Base-by-base conservation (phyloP, 202 grass and related monocot species). In the Zizania palustris region DNA sequence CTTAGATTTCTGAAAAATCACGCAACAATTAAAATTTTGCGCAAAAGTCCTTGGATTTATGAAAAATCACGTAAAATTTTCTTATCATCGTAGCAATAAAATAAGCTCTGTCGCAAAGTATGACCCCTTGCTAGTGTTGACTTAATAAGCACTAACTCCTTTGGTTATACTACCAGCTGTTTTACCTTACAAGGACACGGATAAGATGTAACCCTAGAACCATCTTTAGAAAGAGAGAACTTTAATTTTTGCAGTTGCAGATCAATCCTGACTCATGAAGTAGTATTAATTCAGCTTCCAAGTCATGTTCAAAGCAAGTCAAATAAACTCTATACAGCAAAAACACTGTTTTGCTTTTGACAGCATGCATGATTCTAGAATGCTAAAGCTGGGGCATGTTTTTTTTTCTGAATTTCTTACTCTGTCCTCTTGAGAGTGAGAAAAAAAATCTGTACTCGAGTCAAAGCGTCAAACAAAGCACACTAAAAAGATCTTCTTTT, bases 311-410 rank as follows among this genome's bases (percentile, higher is more conserved):
- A 72, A 53, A 59, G 33, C 64, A 64, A 20, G 73, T 66, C 46
- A 59, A 72, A 20, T 42, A 68, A 69, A 68, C 62, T 49, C 54
- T 46, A 60, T 12, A 60, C 42, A 63, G 45, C 39, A 77, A 11
- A 0, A 39, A 51, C 7, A 12, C 57, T 79, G 69, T 49, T 54
- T 65, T 45, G 38, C 56, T 88, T 69, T 73, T 56, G 75, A 43
- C 80, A 69, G 6, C 70, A 58, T 64, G 6, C 70, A 58, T 64
- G 39, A 59, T 71, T 79, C 69, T 50, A 73, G 60, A 60, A 50
- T 35, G 14, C 64, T 74, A 45, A 69, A 38, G 45, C 7, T 45
- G 22, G 83, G 64, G 21, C 66, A 82, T 37, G 20, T 42, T 51
- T 72, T 77, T 14, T 16, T 12, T 50, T 12, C 51, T 60, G 28